Conservation (phyloP, 73 alveolate species). For the Paramecium biaurelia region DNA sequence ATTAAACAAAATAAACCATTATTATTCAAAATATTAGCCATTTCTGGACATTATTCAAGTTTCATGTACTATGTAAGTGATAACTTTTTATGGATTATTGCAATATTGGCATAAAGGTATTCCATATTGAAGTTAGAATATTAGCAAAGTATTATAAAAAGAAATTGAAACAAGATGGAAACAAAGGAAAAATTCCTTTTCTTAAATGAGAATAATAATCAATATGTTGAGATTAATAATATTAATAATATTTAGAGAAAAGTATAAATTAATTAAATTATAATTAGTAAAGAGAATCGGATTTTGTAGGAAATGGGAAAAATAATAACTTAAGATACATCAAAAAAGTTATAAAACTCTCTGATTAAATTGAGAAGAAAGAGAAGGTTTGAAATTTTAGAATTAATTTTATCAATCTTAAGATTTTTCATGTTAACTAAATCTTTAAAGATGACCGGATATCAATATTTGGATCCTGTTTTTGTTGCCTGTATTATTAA, state of each 20-base stretch:
- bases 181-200: slow-evolving; percentile 56
- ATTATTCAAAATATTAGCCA: slow-evolving; percentile 60
- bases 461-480: slow-evolving; percentile 71
- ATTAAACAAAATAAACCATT: slow-evolving; percentile 60
- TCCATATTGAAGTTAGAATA: background rate
- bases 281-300: background rate
- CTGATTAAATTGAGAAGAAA: slow-evolving; percentile 70
- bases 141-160: slow-evolving; percentile 30
- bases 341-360: slow-evolving; percentile 2
- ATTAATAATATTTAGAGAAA: slow-evolving; percentile 40
- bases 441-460: slow-evolving; percentile 66
- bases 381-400: slow-evolving; percentile 71
- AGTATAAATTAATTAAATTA: background rate
- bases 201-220: slow-evolving; percentile 39
- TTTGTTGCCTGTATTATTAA: slow-evolving; percentile 64
- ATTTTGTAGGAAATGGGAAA: background rate
- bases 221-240: slow-evolving; percentile 19
- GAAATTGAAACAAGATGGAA: slow-evolving; percentile 53
- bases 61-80: slow-evolving; percentile 82
- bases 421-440: slow-evolving; percentile 70
- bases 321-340: background rate
- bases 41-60: slow-evolving; percentile 69
- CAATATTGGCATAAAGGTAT: slow-evolving; percentile 49
- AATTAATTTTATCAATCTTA: slow-evolving; percentile 59
- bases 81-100: slow-evolving; percentile 72